phyloP scores from a whole-genome alignment of 2,329 filamentous ascomycete genomes.

The Laburnicola sp. region DNA sequence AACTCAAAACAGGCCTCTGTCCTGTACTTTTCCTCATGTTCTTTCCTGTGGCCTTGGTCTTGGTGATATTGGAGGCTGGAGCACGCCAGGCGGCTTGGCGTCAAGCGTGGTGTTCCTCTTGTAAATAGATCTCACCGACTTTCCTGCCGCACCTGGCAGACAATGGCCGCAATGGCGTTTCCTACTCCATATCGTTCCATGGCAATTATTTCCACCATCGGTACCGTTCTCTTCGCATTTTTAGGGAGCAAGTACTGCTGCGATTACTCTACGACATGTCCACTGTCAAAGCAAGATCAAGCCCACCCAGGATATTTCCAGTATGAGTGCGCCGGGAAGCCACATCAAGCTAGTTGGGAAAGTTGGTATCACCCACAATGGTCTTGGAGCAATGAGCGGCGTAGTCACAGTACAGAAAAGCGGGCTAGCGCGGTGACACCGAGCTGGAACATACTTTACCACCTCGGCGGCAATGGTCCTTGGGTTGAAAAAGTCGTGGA shows the following conservation, averaged over 20 bases:
- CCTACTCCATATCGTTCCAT: background rate
- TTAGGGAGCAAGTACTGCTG: constrained; percentile 7
- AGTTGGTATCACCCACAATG: constrained; percentile 42
- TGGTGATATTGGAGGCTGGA: no score
- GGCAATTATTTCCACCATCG: constrained; percentile 9
- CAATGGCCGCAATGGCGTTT: constrained; percentile 1
- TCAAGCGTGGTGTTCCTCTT: no score
- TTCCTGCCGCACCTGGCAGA: no score
- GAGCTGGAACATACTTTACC: constrained; percentile 56
- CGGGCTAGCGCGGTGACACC: constrained; percentile 33
- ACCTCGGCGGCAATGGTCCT: constrained; percentile 59
- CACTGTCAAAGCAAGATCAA: background rate
- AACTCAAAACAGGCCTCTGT: no score
- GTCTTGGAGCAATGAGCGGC: constrained; percentile 9
- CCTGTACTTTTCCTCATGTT: no score
- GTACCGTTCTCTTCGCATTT: constrained; percentile 10
- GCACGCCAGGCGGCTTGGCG: no score
- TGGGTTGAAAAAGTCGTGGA: constrained; percentile 57
- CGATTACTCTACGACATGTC: constrained; percentile 9
- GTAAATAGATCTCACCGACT: no score
- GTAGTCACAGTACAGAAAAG: constrained; percentile 11
- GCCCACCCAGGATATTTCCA: constrained; percentile 25
- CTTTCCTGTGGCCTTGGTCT: no score
- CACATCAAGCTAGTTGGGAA: constrained; percentile 40
- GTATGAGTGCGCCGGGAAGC: constrained; percentile 32